Conservation (phyloP, 106 monocot genomes). For the Hemerocallis citrina region DNA sequence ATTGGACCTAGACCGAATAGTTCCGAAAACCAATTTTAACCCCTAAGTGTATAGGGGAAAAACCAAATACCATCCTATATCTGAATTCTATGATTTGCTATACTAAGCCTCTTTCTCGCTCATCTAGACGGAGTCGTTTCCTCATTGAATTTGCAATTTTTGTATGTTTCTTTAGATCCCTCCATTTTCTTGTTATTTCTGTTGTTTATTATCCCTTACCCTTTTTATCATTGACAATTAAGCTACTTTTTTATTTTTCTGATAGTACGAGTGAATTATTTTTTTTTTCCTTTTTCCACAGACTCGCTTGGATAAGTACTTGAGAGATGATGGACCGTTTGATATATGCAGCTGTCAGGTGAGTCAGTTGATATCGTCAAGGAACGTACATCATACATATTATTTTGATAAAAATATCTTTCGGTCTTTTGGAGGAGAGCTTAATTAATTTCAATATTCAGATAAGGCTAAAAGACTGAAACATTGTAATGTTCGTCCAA, state of each 20-base stretch:
- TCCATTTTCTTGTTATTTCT: too few species aligned
- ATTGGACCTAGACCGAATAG: too few species aligned
- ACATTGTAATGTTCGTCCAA: not conserved
- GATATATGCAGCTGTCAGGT: conserved; percentile 99
- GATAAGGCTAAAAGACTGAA: not conserved
- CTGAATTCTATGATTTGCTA: too few species aligned
- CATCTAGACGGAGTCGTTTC: too few species aligned
- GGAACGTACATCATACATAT: not conserved
- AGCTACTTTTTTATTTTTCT: not conserved
- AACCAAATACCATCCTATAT: too few species aligned
- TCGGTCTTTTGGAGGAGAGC: not conserved
- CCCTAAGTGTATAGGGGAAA: too few species aligned
- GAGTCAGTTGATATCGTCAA: conserved; percentile 7
- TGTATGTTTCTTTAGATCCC: too few species aligned
- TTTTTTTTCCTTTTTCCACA: conserved; percentile 10
- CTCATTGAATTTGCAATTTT: too few species aligned
- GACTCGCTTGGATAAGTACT: conserved; percentile 73
- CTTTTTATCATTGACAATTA: not conserved
- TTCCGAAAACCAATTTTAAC: too few species aligned
- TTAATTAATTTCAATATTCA: not conserved
- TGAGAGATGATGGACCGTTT: conserved; percentile 83
- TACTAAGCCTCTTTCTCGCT: too few species aligned
- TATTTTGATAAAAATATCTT: not conserved
- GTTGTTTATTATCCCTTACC: too few species aligned
- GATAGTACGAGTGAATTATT: not conserved